Evolutionary conservation across 2,329 filamentous ascomycete species (phyloP).

Genomic region (Verticillium isaacii): DNA sequence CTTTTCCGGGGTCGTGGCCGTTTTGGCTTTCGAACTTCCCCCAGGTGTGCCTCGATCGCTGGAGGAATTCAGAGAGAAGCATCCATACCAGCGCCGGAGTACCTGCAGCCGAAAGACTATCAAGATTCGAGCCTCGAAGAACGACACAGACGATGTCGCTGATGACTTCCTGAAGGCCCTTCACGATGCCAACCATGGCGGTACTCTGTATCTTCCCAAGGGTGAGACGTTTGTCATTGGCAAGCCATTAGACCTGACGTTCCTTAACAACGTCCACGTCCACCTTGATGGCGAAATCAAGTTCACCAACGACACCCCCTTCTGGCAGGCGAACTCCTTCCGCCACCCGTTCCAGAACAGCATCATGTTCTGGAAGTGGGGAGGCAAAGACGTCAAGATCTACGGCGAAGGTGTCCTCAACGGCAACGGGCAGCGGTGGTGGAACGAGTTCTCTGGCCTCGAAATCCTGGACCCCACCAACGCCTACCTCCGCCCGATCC

Average conservation of each 20-base stretch:
- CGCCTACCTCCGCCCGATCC: conserved; percentile 50
- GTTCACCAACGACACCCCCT: conserved; percentile 62
- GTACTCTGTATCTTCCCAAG: conserved; percentile 48
- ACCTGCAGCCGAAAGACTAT: conserved; percentile 25
- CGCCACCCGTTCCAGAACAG: conserved; percentile 59
- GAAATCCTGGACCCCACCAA: conserved; percentile 45
- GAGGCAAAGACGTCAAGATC: conserved; percentile 61
- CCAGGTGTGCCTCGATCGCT: conserved; percentile 27
- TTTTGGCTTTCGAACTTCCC: conserved; percentile 20
- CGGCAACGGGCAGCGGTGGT: conserved; percentile 58
- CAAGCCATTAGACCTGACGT: conserved; percentile 53
- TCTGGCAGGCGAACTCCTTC: conserved; percentile 62
- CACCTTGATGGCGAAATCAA: conserved; percentile 52
- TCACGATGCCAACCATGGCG: conserved; percentile 53
- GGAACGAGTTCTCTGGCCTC: conserved; percentile 49
- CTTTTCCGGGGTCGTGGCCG: conserved; percentile 18
- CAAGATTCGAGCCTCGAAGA: conserved; percentile 45
- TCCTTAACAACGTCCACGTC: conserved; percentile 52
- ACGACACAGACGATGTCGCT: conserved; percentile 52
- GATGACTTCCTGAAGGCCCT: conserved; percentile 49
- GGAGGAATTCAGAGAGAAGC: conserved; percentile 31
- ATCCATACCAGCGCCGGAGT: conserved; percentile 25
- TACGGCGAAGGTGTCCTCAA: conserved; percentile 52
- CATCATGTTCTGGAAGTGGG: conserved; percentile 63
- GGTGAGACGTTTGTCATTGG: conserved; percentile 53